Evolutionary conservation across 139 green algal species (phyloP).

Genomic region (Nannochloris sp.): DNA sequence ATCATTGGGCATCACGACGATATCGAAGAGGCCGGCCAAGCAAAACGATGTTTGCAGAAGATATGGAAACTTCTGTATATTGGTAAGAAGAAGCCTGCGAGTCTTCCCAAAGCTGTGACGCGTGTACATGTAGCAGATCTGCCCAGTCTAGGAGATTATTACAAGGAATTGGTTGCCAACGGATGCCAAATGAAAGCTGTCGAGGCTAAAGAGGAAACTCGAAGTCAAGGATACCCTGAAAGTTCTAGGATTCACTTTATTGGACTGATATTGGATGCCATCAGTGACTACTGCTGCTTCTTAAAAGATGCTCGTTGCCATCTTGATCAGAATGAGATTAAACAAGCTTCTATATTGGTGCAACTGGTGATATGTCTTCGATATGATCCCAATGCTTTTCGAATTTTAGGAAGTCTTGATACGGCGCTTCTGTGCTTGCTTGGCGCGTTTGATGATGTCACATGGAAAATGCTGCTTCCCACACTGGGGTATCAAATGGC

Average conservation of each 20-base stretch:
- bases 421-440: neutral
- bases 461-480: neutral
- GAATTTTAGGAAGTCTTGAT: neutral
- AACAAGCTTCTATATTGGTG: neutral
- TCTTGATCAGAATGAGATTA: neutral
- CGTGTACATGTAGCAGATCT: no score
- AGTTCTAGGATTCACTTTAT: no score
- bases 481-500: neutral
- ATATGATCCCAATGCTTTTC: neutral
- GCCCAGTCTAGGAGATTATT: no score
- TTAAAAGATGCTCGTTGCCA: no score
- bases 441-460: neutral
- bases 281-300: no score
- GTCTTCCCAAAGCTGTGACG: no score
- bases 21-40: neutral
- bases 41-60: neutral
- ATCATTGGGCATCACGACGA: neutral
- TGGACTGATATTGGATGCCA: no score
- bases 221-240: no score
- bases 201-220: no score
- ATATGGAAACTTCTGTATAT: neutral
- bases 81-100: neutral
- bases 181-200: no score
- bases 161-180: no score
- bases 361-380: neutral